Base-by-base conservation (phyloP, 352 stramenopile genomes). In the Pythium oligandrum region DNA sequence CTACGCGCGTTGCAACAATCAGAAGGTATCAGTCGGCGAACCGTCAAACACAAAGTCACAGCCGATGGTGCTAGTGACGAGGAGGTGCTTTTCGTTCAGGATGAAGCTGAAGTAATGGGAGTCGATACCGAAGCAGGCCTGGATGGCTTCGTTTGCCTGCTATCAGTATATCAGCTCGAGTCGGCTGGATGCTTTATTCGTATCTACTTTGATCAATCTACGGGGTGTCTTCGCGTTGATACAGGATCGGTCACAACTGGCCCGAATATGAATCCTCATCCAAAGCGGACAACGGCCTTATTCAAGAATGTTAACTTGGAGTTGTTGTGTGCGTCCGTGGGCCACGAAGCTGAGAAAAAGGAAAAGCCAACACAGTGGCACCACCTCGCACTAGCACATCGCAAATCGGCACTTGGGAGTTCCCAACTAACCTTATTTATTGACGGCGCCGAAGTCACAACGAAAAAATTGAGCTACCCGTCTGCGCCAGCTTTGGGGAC, bases 131-230 rank as follows among this genome's bases (percentile, higher is more conserved):
- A 63, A 7, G n/a, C 50, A 34, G 47, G 48, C 35, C 44, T 83
- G 2, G 77, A 87, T 44, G 77, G 77, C 0, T 85, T 63, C 37
- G 73, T 73, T 1, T 90, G 80, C 37, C 71, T 93, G 11, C 44
- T 93, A 2, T 90, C 80, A 2, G 67, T 88, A 5, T 91, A 93
- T 53, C 83, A 71, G n/a, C 9, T 83, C 9, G 80, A 93, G 30
- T 68, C 66, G 1, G 67, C 76, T 0, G 78, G 70, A 1, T 90
- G 80, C 44, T 90, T 78, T 55, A 66, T 78, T 4, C 78, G 80
- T 6, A 71, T 84, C 3, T 93, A 86, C 57, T 93, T 93, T 58
- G 83, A 93, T 35, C 70, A 80, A 36, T 60, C 56, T 2, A 86
- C 66, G n/a, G 78, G 75, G 0, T 77, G 69, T 39, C 64, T 93